Base-by-base conservation (phyloP, 768 basidiomycete genomes). In the Pisolithus orientalis region DNA sequence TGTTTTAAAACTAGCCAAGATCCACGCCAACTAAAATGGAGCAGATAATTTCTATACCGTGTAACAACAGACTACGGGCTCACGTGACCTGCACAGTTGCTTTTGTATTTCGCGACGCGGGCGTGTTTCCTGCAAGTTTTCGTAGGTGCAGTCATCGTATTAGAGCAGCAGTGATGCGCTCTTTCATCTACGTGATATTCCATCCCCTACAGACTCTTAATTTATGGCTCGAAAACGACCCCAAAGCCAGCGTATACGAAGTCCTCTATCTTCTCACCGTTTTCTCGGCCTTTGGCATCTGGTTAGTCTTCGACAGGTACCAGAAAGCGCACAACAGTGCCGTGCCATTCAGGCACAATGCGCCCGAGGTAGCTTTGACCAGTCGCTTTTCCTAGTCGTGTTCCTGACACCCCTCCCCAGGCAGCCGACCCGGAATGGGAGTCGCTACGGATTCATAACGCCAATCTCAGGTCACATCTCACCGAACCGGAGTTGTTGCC, bases 221-320 rank as follows among this genome's bases (percentile, higher is more conserved):
- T 54, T 61, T 79, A 43, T 69, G 68, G 71, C 65, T 72, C 21
- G 77, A 75, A 58, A 71, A 75, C 53, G 77, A 78, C 52, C 72
- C 71, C 32, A 78, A 72, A 57, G 67, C 75, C 59, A 65, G 65
- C n/a, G 72, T 79, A 13, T 67, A 82, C 49, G 85, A 86, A 67
- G 74, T 85, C 45, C 55, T 87, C 47, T 87, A 85, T 69, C 77
- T 83, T 31, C 71, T 89, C 25, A 77, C 83, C 1, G 63, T 83
- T 28, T 88, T 87, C 72, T 81, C 90, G 57, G 86, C 79, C 38
- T 73, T 87, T 53, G 88, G 90, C 40, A 89, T 92, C 55, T 90
- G 83, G 75, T 75, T 90, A 27, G 85, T 92, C 43, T 79, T 84
- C 59, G 73, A 81, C 70, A 82, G 87, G 39, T 85, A 89, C 66